Evolutionary conservation across 2,329 filamentous ascomycete species (phyloP).

Genomic region (Paecilomyces variotii): DNA sequence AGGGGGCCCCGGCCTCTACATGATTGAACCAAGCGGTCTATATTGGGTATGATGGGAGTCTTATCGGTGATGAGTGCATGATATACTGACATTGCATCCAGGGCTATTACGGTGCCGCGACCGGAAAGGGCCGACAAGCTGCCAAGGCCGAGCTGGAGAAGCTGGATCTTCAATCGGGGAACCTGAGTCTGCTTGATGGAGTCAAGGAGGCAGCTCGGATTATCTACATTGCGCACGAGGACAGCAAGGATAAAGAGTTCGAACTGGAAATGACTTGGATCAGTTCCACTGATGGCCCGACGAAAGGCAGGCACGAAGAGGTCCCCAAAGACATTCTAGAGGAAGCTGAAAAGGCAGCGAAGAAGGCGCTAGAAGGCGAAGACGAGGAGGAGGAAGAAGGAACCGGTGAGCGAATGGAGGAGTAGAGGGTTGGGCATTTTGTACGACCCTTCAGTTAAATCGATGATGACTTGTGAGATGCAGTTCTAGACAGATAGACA

Average conservation of each 20-base stretch:
- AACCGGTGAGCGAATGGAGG: constrained; percentile 74
- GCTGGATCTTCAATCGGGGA: constrained; percentile 72
- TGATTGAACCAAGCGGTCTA: constrained; percentile 94
- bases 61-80: neutral
- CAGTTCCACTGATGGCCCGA: constrained; percentile 73
- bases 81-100: constrained; percentile 24
- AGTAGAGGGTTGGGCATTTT: constrained; percentile 45
- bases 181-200: constrained; percentile 71
- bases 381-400: constrained; percentile 72
- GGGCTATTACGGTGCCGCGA: constrained; percentile 96
- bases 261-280: constrained; percentile 99
- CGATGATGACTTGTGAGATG: neutral
- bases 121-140: constrained; percentile 91
- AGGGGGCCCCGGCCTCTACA: constrained; percentile 90
- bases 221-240: constrained; percentile 95
- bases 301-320: constrained; percentile 85
- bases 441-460: constrained; percentile 4
- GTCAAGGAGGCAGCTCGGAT: constrained; percentile 96
- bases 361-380: constrained; percentile 79
- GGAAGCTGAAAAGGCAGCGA: constrained; percentile 87
- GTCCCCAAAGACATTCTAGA: constrained; percentile 85
- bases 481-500: neutral
- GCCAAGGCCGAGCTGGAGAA: constrained; percentile 99
- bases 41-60: constrained; percentile 62
- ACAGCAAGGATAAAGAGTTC: constrained; percentile 99